These are phyloP conservation scores for Cutaneotrichosporon sp. DNA, from an alignment of 1,284 basidiomycete genomes.

Conservation along the genomic window DNA sequence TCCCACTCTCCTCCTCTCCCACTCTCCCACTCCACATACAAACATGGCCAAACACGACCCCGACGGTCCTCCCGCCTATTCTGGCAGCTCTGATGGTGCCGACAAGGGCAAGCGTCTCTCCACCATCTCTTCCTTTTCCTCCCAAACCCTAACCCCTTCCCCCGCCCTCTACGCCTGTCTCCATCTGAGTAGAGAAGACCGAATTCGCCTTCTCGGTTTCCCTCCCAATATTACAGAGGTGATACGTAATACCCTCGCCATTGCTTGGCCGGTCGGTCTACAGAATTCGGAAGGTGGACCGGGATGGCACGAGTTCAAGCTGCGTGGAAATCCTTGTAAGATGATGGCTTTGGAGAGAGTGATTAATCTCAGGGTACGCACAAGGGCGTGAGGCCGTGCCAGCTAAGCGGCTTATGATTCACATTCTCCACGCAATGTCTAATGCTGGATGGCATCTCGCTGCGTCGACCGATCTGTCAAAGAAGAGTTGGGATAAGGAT, in stretches of 20 bases:
- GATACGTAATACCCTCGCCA: conserved; percentile 1
- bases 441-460: conserved; percentile 40
- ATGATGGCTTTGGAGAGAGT: background rate
- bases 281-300: conserved; percentile 22
- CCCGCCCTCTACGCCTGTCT: conserved; percentile 6
- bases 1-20: too few species aligned
- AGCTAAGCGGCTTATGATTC: conserved; percentile 37
- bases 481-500: conserved; percentile 44
- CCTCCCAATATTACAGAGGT: background rate
- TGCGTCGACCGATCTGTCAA: conserved; percentile 36
- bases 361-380: conserved; percentile 34
- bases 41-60: background rate
- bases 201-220: conserved; percentile 16
- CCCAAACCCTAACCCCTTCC: background rate
- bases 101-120: background rate
- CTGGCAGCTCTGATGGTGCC: background rate
- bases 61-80: background rate
- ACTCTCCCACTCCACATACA: too few species aligned
- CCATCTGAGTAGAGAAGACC: conserved; percentile 8
- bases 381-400: conserved; percentile 37
- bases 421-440: conserved; percentile 36
- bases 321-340: conserved; percentile 43
- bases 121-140: background rate
- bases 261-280: conserved; percentile 37
- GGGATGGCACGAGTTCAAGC: conserved; percentile 39